These are phyloP conservation scores for Citropsis articulata DNA, from an alignment of 345 rosid genomes.

Conservation along the genomic window DNA sequence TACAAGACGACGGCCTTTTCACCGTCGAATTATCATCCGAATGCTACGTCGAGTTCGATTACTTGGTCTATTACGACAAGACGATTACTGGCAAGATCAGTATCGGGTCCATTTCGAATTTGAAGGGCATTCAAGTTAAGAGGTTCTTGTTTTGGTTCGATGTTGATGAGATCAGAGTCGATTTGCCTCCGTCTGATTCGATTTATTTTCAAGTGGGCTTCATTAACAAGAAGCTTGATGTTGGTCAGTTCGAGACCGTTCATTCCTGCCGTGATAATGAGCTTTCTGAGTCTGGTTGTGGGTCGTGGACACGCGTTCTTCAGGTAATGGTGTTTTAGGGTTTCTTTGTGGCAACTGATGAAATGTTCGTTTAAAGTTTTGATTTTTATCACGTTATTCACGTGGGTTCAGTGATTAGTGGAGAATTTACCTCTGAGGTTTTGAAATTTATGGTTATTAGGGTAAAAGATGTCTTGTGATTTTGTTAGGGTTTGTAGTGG, in stretches of 20 bases:
- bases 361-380: not conserved
- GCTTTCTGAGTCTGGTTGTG: conserved; percentile 31
- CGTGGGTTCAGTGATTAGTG: not conserved
- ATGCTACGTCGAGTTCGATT: conserved; percentile 74
- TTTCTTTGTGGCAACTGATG: no score
- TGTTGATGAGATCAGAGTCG: conserved; percentile 84
- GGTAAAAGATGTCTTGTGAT: no score
- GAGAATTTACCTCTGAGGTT: not conserved
- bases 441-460: not conserved
- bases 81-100: conserved; percentile 62
- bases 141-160: conserved; percentile 73
- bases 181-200: conserved; percentile 77
- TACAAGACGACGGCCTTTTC: conserved; percentile 66
- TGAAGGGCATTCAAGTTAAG: conserved; percentile 84
- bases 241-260: conserved; percentile 75
- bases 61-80: conserved; percentile 74
- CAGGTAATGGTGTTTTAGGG: conserved; percentile 29
- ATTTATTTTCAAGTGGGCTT: conserved; percentile 90
- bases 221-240: conserved; percentile 81
- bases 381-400: not conserved
- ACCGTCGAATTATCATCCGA: conserved; percentile 45
- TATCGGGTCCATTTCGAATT: conserved; percentile 67
- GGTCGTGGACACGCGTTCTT: conserved; percentile 29
- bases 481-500: no score
- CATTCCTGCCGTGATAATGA: conserved; percentile 59